Percentiles rank a stretch among this genome's conserved stretches.
These are phyloP conservation scores for Alisma plantagoaquatica DNA, from an alignment of 106 monocot genomes.

Conservation along the genomic window DNA sequence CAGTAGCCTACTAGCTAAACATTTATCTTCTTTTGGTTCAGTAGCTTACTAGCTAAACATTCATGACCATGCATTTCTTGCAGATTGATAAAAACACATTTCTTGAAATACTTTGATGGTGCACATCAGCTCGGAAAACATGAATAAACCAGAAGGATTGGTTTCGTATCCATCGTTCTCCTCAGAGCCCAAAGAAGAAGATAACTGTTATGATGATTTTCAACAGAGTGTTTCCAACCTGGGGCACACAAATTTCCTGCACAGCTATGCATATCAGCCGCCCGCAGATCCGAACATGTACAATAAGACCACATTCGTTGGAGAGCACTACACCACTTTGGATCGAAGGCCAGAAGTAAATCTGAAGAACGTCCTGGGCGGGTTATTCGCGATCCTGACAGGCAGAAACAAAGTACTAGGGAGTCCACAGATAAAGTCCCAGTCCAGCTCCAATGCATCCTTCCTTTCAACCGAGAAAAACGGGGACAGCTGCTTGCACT, in stretches of 20 bases:
- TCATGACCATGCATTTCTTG: too few species aligned
- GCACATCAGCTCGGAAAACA: neutral
- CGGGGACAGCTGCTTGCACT: constrained; percentile 56
- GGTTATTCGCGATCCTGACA: constrained; percentile 56
- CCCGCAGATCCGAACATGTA: constrained; percentile 14
- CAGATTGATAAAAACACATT: too few species aligned
- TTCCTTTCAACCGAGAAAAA: constrained; percentile 53
- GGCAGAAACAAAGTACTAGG: constrained; percentile 34
- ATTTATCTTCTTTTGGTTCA: too few species aligned
- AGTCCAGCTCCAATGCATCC: constrained; percentile 29
- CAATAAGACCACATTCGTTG: constrained; percentile 22
- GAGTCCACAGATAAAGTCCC: too few species aligned
- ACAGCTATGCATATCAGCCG: constrained; percentile 12
- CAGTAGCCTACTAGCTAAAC: too few species aligned
- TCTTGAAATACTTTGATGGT: too few species aligned
- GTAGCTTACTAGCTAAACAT: too few species aligned
- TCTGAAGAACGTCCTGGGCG: constrained; percentile 57
- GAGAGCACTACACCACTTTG: constrained; percentile 4
- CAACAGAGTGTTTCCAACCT: constrained; percentile 8
- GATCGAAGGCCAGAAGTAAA: constrained; percentile 44
- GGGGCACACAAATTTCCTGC: neutral
- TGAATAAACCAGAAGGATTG: constrained; percentile 19
- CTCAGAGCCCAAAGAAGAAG: constrained; percentile 4
- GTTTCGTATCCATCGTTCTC: constrained; percentile 28
- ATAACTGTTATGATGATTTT: constrained; percentile 14